Percentiles rank a stretch among this genome's conserved stretches.
These are phyloP conservation scores for Clarireedia paspali DNA, from an alignment of 2,329 filamentous ascomycete genomes.

Conservation along the genomic window DNA sequence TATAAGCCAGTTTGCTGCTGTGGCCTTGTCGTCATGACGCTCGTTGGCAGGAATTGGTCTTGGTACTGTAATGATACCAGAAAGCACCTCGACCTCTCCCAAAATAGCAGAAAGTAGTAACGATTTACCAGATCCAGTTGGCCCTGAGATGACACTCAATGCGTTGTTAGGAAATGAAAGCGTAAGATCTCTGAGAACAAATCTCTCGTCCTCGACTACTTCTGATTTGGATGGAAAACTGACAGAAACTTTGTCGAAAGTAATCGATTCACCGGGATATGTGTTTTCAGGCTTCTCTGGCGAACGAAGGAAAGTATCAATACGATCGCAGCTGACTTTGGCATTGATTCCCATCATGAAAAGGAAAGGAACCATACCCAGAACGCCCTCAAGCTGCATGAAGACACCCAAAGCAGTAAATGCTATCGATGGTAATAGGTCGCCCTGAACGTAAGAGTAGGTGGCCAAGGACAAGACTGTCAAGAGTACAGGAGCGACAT, in stretches of 20 bases:
- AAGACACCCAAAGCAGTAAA: conserved; percentile 72
- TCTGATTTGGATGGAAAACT: conserved; percentile 64
- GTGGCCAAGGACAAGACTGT: conserved; percentile 61
- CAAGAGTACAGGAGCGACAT: conserved; percentile 63
- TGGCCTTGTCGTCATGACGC: conserved; percentile 54
- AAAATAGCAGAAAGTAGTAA: conserved; percentile 64
- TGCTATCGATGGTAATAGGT: conserved; percentile 62
- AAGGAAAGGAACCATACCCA: conserved; percentile 63
- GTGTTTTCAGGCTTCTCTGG: conserved; percentile 52
- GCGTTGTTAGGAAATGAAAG: conserved; percentile 59
- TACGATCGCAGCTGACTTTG: conserved; percentile 61
- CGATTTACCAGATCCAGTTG: conserved; percentile 71
- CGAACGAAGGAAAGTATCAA: conserved; percentile 59
- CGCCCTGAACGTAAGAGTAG: conserved; percentile 56
- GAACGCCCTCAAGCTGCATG: conserved; percentile 58
- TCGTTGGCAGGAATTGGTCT: conserved; percentile 41
- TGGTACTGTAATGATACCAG: conserved; percentile 51
- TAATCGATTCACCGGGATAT: conserved; percentile 49
- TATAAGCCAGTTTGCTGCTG: conserved; percentile 54
- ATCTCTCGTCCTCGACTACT: conserved; percentile 48
- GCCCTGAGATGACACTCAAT: conserved; percentile 66
- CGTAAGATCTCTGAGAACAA: conserved; percentile 56
- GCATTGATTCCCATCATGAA: conserved; percentile 62
- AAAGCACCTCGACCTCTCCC: conserved; percentile 63
- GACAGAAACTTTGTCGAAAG: conserved; percentile 58